Evolutionary conservation across 2,329 filamentous ascomycete species (phyloP).

Genomic region (Thyridium curvatum): DNA sequence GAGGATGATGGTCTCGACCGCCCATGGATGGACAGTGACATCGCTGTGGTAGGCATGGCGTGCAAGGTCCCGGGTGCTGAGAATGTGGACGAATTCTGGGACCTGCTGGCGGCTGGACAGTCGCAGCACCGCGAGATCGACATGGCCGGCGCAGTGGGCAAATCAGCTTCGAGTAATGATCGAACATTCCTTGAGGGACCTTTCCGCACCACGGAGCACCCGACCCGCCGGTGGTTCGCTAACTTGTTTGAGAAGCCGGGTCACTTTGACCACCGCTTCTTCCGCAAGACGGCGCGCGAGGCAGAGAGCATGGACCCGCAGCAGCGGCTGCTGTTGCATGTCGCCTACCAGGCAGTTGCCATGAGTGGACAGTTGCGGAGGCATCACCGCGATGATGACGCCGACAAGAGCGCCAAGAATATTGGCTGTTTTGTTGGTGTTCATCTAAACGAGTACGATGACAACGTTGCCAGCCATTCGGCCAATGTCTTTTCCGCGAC

Average conservation of each 20-base stretch:
- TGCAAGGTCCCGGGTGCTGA: conserved; percentile 24
- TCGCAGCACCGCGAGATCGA: conserved; percentile 22
- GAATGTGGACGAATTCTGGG: conserved; percentile 23
- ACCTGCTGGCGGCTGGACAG: conserved; percentile 17
- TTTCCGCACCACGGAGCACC: too few species aligned
- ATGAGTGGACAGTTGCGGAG: too few species aligned
- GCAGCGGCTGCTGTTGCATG: conserved; percentile 28
- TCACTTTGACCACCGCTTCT: conserved; percentile 32
- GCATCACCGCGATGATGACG: too few species aligned
- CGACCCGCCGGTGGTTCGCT: conserved; percentile 17
- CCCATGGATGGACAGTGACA: too few species aligned
- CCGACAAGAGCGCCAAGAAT: too few species aligned
- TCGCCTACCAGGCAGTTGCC: conserved; percentile 33
- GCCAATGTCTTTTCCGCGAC: conserved; percentile 28
- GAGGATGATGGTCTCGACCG: too few species aligned
- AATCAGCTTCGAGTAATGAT: conserved; percentile 13
- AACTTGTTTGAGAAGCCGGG: conserved; percentile 16
- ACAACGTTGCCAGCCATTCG: conserved; percentile 28
- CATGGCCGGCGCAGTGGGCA: conserved; percentile 6
- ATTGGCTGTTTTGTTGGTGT: conserved; percentile 32
- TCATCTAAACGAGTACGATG: conserved; percentile 29
- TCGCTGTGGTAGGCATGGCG: conserved; percentile 31
- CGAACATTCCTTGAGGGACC: too few species aligned
- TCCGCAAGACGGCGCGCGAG: conserved; percentile 29
- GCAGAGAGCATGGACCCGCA: conserved; percentile 30